Percentiles rank a stretch among this genome's conserved stretches.
Conservation (phyloP, 2,329 filamentous ascomycete genomes). For the Ophiostoma piceae region DNA sequence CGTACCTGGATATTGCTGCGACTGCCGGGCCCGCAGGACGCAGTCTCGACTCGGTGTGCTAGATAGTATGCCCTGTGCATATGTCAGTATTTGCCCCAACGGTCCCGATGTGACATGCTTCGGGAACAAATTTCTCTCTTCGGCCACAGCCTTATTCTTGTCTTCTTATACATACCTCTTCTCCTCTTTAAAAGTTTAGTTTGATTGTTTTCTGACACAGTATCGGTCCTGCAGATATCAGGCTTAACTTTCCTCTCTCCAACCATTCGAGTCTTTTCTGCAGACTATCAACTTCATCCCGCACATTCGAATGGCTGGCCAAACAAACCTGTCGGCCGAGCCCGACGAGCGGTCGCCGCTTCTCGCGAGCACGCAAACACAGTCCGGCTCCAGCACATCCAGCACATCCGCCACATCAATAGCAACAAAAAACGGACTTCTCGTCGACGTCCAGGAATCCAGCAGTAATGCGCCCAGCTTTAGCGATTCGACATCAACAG, state of each 20-base stretch:
- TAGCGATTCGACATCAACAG: slow-evolving; percentile 21
- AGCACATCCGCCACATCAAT: neutral
- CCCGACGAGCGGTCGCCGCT: slow-evolving; percentile 24
- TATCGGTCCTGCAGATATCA: neutral
- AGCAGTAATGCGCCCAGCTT: slow-evolving; percentile 8
- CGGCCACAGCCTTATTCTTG: neutral
- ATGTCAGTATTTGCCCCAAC: neutral
- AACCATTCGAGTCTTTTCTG: neutral
- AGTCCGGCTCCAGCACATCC: neutral
- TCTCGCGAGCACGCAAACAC: slow-evolving; percentile 13
- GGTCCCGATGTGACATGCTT: neutral
- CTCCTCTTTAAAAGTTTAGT: neutral
- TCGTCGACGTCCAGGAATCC: neutral
- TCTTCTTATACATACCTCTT: neutral
- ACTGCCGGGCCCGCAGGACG: neutral
- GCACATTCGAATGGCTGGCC: neutral
- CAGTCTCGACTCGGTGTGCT: neutral
- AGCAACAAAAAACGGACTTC: neutral
- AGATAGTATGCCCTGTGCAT: neutral
- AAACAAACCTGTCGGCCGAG: slow-evolving; percentile 1
- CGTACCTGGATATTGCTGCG: neutral
- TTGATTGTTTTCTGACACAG: neutral
- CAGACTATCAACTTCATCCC: neutral
- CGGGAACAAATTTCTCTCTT: neutral
- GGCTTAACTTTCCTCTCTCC: neutral